These are phyloP conservation scores for Picea abies DNA, from an alignment of 83 land plant genomes.

Conservation along the genomic window DNA sequence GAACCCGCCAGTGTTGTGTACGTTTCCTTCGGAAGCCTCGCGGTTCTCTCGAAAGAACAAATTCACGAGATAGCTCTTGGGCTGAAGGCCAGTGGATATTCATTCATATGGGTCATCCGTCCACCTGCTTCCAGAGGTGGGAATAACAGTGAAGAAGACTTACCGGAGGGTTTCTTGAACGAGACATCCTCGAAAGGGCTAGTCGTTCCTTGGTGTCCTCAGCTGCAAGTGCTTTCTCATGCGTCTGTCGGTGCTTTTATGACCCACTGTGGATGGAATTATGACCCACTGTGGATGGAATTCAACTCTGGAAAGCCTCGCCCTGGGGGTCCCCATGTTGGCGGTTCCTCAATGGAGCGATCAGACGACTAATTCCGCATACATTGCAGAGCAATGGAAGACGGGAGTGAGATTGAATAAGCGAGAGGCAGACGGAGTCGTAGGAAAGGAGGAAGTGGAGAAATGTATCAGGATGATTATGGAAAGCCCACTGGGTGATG, in stretches of 20 bases:
- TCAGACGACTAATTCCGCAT: conserved; percentile 27
- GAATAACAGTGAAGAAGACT: background rate
- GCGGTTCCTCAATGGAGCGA: conserved; percentile 16
- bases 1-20: too few relatives aligned
- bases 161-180: background rate
- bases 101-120: conserved; percentile 30
- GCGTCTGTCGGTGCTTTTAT: conserved; percentile 19
- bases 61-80: too few relatives aligned
- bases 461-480: background rate
- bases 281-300: conserved; percentile 22
- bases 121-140: conserved; percentile 1
- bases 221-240: conserved; percentile 4
- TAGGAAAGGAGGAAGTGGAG: conserved; percentile 16
- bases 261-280: conserved; percentile 19
- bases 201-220: conserved; percentile 18
- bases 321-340: conserved; percentile 23
- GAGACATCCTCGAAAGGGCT: too few relatives aligned
- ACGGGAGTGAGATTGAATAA: background rate
- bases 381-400: conserved; percentile 23
- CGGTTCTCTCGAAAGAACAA: too few relatives aligned
- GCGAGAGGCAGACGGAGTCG: conserved; percentile 7
- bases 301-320: too few relatives aligned
- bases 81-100: background rate
- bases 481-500: conserved; percentile 1
- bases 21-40: too few relatives aligned